Conservation (phyloP, 75 land plant species). For the Chamaecyparis obtusa region DNA sequence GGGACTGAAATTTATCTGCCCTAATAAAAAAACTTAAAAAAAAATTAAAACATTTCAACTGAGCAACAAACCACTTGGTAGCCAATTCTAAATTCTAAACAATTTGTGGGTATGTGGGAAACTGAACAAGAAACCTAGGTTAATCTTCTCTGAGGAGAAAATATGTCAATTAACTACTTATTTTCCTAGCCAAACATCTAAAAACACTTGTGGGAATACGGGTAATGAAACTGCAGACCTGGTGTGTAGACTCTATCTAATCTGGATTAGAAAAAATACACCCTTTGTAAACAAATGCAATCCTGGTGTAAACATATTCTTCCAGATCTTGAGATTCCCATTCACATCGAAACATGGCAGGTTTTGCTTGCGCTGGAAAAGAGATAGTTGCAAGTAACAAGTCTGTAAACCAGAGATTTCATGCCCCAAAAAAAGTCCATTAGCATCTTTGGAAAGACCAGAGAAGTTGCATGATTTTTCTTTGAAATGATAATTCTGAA, state of each 20-base stretch:
- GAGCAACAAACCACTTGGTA: background rate
- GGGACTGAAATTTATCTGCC: background rate
- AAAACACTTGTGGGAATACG: background rate
- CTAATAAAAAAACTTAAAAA: too few relatives aligned
- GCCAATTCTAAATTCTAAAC: background rate
- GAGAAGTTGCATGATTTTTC: background rate
- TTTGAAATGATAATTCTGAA: background rate
- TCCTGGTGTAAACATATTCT: background rate
- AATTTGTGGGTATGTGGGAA: background rate
- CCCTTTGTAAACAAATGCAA: background rate
- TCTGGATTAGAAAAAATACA: background rate
- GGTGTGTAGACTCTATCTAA: background rate
- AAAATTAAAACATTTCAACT: background rate
- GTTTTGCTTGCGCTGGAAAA: background rate
- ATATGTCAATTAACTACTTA: background rate
- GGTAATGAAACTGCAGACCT: background rate
- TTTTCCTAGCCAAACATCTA: background rate
- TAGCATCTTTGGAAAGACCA: background rate
- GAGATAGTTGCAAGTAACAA: background rate
- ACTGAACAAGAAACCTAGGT: background rate
- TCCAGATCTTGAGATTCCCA: slow-evolving; percentile 6
- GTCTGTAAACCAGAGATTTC: background rate
- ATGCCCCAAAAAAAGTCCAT: background rate
- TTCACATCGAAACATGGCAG: background rate
- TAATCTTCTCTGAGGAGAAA: background rate